Percentiles rank a stretch among this genome's conserved stretches.
Conservation (phyloP, 768 basidiomycete genomes). For the Filobasidium wieringae region DNA sequence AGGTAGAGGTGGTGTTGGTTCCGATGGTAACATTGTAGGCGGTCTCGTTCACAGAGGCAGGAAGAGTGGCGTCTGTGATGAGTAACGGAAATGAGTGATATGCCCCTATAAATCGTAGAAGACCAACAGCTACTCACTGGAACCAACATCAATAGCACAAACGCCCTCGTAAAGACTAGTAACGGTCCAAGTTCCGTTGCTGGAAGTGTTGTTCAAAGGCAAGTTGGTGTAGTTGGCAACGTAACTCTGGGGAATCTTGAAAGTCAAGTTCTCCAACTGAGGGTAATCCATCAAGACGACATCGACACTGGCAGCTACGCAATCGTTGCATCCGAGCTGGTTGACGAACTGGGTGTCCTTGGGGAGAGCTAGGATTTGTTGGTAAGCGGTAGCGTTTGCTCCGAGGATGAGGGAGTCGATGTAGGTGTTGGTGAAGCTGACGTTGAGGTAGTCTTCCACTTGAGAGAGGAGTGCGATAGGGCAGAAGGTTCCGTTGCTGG, state of each 20-base stretch:
- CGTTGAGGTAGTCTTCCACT: slow-evolving; percentile 27
- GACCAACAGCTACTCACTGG: slow-evolving; percentile 13
- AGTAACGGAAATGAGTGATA: not conserved
- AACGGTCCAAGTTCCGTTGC: slow-evolving; percentile 22
- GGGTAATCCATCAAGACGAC: slow-evolving; percentile 18
- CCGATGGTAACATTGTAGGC: slow-evolving; percentile 28
- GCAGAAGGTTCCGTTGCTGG: slow-evolving; percentile 35
- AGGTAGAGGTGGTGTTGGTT: slow-evolving; percentile 14
- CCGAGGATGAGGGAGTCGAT: slow-evolving; percentile 22
- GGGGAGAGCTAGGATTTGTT: slow-evolving; percentile 16
- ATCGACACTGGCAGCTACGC: slow-evolving; percentile 31
- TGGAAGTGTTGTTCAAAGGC: slow-evolving; percentile 4
- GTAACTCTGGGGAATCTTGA: not conserved
- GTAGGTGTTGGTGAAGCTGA: slow-evolving; percentile 25
- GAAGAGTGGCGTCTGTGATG: slow-evolving; percentile 26
- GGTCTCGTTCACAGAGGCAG: slow-evolving; percentile 24
- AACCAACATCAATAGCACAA: slow-evolving; percentile 13
- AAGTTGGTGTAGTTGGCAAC: slow-evolving; percentile 1
- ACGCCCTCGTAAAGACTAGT: slow-evolving; percentile 2
- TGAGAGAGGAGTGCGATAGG: slow-evolving; percentile 27
- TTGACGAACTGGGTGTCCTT: slow-evolving; percentile 16
- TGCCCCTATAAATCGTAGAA: not conserved
- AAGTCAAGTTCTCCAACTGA: slow-evolving; percentile 3
- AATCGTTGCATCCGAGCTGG: slow-evolving; percentile 28
- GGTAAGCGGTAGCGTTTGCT: slow-evolving; percentile 23